These are phyloP conservation scores for Gelatoporia subvermispora DNA, from an alignment of 768 basidiomycete genomes.

Conservation along the genomic window DNA sequence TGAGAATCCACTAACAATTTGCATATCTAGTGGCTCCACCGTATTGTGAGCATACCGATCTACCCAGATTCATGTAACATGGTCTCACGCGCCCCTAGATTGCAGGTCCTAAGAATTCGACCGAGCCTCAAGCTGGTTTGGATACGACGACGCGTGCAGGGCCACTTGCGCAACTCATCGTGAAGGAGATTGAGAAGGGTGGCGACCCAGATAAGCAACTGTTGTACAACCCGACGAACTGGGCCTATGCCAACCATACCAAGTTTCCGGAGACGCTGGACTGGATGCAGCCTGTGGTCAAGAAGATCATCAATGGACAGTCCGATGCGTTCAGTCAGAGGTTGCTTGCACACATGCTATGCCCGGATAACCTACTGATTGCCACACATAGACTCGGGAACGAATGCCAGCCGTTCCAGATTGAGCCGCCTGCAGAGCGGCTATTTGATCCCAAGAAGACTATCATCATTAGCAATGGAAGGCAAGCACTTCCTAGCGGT, in stretches of 20 bases:
- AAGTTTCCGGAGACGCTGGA: constrained; percentile 36
- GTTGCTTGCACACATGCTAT: constrained; percentile 8
- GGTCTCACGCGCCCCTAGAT: constrained; percentile 24
- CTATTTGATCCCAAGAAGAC: constrained; percentile 47
- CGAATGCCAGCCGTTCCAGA: constrained; percentile 31
- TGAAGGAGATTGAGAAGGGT: constrained; percentile 34
- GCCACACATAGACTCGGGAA: constrained; percentile 22
- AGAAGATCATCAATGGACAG: constrained; percentile 41
- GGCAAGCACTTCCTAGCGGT: constrained; percentile 32
- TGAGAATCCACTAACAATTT: not conserved
- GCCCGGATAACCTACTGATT: not conserved
- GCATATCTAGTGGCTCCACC: constrained; percentile 32
- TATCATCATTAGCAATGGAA: constrained; percentile 53
- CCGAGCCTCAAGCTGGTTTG: constrained; percentile 51
- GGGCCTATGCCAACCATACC: constrained; percentile 42
- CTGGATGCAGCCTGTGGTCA: constrained; percentile 43
- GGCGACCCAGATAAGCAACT: constrained; percentile 41
- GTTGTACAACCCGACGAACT: constrained; percentile 45
- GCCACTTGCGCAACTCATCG: constrained; percentile 46
- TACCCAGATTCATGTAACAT: not conserved
- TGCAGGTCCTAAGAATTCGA: constrained; percentile 45
- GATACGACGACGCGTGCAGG: constrained; percentile 46
- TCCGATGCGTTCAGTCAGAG: constrained; percentile 46
- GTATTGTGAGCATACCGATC: constrained; percentile 25
- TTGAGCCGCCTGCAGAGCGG: constrained; percentile 34